Evolutionary conservation across 2,329 filamentous ascomycete species (phyloP), one percentile per base, ranked within the genome.

Genomic region (Dichotomopilus funicola): DNA sequence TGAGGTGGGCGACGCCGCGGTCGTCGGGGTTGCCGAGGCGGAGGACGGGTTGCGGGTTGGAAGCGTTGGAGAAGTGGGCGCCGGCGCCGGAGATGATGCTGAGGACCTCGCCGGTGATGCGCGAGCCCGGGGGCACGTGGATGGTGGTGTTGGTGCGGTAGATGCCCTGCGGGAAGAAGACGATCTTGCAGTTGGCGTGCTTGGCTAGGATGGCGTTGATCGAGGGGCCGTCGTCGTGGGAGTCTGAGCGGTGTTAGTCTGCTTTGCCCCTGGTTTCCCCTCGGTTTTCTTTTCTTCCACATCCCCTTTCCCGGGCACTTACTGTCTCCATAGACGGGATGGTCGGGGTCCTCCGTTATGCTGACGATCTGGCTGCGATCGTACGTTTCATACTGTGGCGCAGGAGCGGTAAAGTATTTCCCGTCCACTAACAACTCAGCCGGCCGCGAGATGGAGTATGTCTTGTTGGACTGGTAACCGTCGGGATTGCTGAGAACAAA

Each of bases 1-100:
- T 79, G 71, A 82, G 78, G 65, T 88, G 83, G 8, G 86, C 75
- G 1, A 68, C 70, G 12, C 85, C 86, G 11, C 71, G 70, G 38
- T 87, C 79, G 7, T 82, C 81, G 1, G 72, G 63, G 7, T 74
- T 73, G 42, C 82, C 84, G 13, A 87, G 75, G 72, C 72, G 68
- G 9, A 82, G 67, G 19, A 83, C 70, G 1, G 78, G 71, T 44
- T 69, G 68, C 0, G 81, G 80, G 40, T 69, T 69, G 44, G 59
- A 66, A 0, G 68, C 65, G 54, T 75, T 68, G 52, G 64, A 70
- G 65, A 78, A 83, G 46, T 69, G 72, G 55, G 61, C 55, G 9
- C 80, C 80, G 4, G 66, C 67, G 2, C 71, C 79, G n/a, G 72
- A 75, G 63, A 78, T 77, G 3, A 72, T 71, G 8, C 79, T 73